Evolutionary conservation across 768 basidiomycete species (phyloP), one percentile per base, ranked within the genome.

Genomic region (Lactarius indigo): DNA sequence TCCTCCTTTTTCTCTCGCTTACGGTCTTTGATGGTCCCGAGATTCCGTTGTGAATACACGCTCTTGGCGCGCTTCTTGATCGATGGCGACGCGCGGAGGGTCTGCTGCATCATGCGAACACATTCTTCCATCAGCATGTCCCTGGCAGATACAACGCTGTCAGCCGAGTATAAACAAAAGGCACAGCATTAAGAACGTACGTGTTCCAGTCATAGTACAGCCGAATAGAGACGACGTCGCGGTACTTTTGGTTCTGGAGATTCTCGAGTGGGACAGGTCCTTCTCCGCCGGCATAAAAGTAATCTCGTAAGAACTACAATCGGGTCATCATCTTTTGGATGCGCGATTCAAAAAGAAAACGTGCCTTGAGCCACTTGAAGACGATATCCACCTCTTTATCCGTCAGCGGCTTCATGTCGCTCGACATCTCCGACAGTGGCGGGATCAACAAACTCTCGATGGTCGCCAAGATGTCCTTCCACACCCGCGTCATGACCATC

Each of bases 371-470:
- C 94, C 97, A 98, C 75, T 95, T 96, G 80, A 98, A 94, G n/a
- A 96, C 96, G 66, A 98, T 90, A 75, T 98, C 97, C 42, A 98
- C 91, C 78, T 98, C 97, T 78, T 96, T 96, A 73, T 98, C 97
- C 31, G 84, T 88, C 74, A 99, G 76, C 1, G 95, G 90, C 71
- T 92, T 90, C 93, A 98, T 90, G 62, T 94, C 91, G 54, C 94
- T 94, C 12, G 89, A 81, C 20, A 85, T 78, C 67, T 96, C 93
- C 6, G 90, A 92, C 64, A 99, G 77, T 3, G 96, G 92, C 4
- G 97, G 97, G 18, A 98, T 88, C 68, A 98, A 84, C 70, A 98
- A 78, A 12, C 87, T 88, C 74, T 98, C 97, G 64, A 98, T 84
- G 20, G 94, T 85, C 26, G 80, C 81, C 73, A 98, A 75, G 64